phyloP scores from a whole-genome alignment of 495 filamentous ascomycete species.

The Aspergillus asperescens region DNA sequence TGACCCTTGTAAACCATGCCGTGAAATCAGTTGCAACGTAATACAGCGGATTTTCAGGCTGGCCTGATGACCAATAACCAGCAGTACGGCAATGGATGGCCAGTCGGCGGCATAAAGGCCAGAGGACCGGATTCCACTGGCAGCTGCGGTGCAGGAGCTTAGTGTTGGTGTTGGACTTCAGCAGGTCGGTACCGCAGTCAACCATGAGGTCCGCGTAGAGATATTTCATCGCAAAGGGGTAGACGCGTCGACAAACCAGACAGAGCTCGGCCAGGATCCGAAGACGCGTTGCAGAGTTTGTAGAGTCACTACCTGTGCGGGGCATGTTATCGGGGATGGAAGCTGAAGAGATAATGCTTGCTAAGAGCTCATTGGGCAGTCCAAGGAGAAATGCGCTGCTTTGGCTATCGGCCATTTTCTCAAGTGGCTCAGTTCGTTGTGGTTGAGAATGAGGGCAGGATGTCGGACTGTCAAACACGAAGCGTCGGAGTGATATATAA shows the following conservation, averaged over 20 bases:
- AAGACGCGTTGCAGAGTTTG: background rate
- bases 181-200: background rate
- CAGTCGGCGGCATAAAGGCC: conserved; percentile 1
- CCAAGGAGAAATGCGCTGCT: background rate
- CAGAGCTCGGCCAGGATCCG: background rate
- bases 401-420: too few relatives aligned
- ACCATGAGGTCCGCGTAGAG: background rate
- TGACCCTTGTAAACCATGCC: background rate
- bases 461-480: too few relatives aligned
- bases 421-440: too few relatives aligned
- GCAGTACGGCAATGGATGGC: background rate
- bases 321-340: background rate
- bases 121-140: background rate
- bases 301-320: background rate
- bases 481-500: too few relatives aligned
- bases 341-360: background rate
- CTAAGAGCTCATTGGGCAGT: conserved; percentile 2
- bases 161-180: background rate
- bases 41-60: background rate
- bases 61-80: too few relatives aligned
- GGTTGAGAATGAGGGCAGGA: too few relatives aligned
- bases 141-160: background rate
- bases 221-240: background rate
- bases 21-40: background rate
- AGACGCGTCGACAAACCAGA: conserved; percentile 2